Evolutionary conservation across 2,329 filamentous ascomycete genomes (phyloP).

Genomic region (Exserohilum turcica): DNA sequence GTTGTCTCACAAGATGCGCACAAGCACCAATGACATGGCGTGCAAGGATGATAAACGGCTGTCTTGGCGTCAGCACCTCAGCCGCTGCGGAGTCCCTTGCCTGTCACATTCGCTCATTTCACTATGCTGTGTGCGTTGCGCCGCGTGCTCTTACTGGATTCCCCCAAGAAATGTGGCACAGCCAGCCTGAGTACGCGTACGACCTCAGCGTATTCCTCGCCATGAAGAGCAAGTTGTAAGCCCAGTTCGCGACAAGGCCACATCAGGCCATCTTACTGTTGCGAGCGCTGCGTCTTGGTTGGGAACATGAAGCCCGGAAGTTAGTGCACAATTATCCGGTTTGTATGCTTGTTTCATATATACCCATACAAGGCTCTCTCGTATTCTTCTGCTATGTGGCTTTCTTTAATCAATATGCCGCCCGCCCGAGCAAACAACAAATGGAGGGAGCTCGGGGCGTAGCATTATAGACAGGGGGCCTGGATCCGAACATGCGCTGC

Average conservation of each 20-base stretch:
- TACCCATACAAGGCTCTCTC: neutral
- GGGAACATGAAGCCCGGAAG: neutral
- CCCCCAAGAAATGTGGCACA: neutral
- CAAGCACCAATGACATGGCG: neutral
- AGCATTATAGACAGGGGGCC: neutral
- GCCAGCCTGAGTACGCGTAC: neutral
- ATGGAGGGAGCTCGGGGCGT: neutral
- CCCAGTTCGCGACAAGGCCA: neutral
- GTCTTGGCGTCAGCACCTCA: constrained; percentile 5
- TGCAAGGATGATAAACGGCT: neutral
- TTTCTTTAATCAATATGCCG: neutral
- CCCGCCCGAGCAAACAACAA: neutral
- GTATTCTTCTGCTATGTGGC: neutral
- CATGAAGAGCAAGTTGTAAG: neutral
- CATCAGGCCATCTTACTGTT: constrained; percentile 1
- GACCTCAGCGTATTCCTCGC: neutral
- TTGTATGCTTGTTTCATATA: neutral
- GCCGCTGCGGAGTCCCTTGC: neutral
- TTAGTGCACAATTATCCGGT: neutral
- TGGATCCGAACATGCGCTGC: neutral
- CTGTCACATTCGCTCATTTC: neutral
- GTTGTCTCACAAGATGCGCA: neutral
- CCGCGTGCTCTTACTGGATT: neutral
- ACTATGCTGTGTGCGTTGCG: neutral
- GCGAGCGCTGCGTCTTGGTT: neutral